Percentiles rank a stretch among this genome's conserved stretches.
These are phyloP conservation scores for Neurospora hispaniola DNA, from an alignment of 495 filamentous ascomycete genomes.

Conservation along the genomic window DNA sequence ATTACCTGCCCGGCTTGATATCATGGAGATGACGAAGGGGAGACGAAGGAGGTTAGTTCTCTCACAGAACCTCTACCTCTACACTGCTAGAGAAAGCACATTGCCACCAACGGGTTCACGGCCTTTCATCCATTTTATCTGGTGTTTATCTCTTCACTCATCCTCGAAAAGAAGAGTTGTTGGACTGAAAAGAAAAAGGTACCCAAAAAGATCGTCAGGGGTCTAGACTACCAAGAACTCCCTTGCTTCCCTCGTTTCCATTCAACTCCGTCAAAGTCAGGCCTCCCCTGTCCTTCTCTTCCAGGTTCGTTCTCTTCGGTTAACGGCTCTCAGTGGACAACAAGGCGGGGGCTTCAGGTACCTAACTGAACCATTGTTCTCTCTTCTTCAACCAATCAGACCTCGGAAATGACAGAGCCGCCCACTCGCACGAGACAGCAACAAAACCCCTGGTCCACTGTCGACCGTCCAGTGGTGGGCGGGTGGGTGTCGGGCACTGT, in stretches of 20 bases:
- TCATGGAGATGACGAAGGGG: not conserved
- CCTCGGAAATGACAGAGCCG: accelerated
- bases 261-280: not conserved
- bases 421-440: not conserved
- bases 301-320: not conserved
- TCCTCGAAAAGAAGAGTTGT: no score
- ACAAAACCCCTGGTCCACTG: not conserved
- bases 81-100: not conserved
- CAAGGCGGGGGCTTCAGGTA: not conserved
- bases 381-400: not conserved
- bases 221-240: not conserved
- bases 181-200: no score
- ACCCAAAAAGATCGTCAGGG: not conserved
- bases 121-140: no score
- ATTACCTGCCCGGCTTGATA: not conserved
- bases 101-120: not conserved
- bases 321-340: not conserved
- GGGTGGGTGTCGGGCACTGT: not conserved
- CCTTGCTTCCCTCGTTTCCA: not conserved
- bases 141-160: no score
- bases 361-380: not conserved
- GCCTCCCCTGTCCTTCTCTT: not conserved
- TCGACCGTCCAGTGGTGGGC: no score
- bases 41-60: not conserved
- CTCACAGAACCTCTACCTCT: no score